Conservation (phyloP, 768 basidiomycete genomes). For the Rhodotorula babjevae region DNA sequence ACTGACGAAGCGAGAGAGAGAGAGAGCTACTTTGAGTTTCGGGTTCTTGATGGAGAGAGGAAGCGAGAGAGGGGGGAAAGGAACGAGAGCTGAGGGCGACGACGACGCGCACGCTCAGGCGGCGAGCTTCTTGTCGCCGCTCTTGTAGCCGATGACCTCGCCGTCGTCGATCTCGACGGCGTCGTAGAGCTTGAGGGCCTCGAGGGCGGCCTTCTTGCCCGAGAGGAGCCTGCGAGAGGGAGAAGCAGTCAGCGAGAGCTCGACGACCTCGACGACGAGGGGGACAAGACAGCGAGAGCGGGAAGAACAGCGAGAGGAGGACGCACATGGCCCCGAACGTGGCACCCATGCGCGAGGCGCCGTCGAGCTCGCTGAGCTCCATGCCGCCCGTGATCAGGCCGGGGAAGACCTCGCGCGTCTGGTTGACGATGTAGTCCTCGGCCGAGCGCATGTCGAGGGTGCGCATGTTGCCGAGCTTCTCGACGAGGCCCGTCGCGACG, state of each 20-base stretch:
- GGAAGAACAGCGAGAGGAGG: constrained; percentile 37
- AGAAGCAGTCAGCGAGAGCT: too few species aligned
- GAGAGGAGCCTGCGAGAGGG: not conserved
- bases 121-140: constrained; percentile 5
- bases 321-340: constrained; percentile 78
- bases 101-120: not conserved
- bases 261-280: too few species aligned
- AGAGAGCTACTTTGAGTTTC: too few species aligned
- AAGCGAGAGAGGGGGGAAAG: too few species aligned
- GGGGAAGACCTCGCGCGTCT: constrained; percentile 58
- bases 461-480: constrained; percentile 72
- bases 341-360: constrained; percentile 69
- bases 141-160: constrained; percentile 53
- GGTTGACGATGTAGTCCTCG: constrained; percentile 58
- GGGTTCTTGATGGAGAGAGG: too few species aligned
- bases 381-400: constrained; percentile 59
- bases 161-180: constrained; percentile 56
- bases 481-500: constrained; percentile 64
- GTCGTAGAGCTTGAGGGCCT: constrained; percentile 58
- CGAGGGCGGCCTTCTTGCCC: constrained; percentile 66
- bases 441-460: constrained; percentile 75
- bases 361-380: constrained; percentile 72
- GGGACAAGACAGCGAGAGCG: too few species aligned
- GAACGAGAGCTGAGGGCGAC: too few species aligned
- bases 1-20: too few species aligned